Evolutionary conservation across 768 basidiomycete genomes (phyloP).

Genomic region (Gautieria morchelliformis): DNA sequence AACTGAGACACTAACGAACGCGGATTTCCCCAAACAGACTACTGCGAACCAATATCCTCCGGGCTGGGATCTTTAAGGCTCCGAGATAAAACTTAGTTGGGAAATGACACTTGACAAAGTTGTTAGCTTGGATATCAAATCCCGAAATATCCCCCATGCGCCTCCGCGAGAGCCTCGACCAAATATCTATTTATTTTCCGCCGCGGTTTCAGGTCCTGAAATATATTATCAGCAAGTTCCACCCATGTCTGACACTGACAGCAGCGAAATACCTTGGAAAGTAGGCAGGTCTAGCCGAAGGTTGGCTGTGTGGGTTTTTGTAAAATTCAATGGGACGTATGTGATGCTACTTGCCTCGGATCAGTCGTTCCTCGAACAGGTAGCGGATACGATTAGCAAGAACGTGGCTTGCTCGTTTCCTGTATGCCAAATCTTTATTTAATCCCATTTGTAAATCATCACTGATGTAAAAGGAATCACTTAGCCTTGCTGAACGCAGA

Average conservation of each 20-base stretch:
- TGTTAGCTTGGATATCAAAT: too few species aligned
- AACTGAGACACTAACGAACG: too few species aligned
- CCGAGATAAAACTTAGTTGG: not conserved
- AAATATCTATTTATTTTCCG: not conserved
- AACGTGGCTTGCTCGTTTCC: not conserved
- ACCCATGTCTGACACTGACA: not conserved
- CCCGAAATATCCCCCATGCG: too few species aligned
- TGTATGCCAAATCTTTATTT: not conserved
- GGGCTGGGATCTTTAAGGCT: not conserved
- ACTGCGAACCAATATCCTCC: too few species aligned
- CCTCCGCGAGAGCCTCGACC: not conserved
- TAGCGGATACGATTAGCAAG: slow-evolving; percentile 1
- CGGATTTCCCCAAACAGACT: too few species aligned
- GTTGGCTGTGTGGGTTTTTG: not conserved
- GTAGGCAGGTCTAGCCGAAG: not conserved
- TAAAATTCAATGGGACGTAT: not conserved
- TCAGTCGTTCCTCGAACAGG: not conserved
- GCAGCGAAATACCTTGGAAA: slow-evolving; percentile 1
- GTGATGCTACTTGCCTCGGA: not conserved
- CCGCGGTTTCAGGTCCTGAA: not conserved
- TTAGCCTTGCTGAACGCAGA: not conserved
- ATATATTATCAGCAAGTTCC: not conserved
- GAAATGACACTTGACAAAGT: not conserved
- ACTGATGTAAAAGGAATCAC: not conserved
- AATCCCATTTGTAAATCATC: not conserved